phyloP scores from a whole-genome alignment of 192 early-diverging fungal species.

The Anaeromyces robustus region DNA sequence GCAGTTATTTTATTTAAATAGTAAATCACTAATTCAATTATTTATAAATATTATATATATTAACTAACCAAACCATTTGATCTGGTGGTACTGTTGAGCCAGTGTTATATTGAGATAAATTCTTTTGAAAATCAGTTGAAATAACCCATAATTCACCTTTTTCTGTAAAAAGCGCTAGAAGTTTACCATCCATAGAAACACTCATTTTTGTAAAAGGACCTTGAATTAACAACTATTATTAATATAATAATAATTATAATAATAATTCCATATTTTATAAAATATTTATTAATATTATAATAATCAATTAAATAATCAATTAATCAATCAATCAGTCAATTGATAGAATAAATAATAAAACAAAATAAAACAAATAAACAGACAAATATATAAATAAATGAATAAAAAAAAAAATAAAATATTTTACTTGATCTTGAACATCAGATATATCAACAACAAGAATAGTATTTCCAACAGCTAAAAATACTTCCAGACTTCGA shows the following conservation, averaged over 20 bases:
- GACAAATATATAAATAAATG: no score
- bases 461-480: slow-evolving; percentile 59
- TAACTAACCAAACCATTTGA: slow-evolving; percentile 59
- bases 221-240: slow-evolving; percentile 48
- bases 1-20: no score
- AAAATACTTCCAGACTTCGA: slow-evolving; percentile 76
- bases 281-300: no score
- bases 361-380: no score
- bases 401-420: neutral
- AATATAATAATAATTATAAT: neutral
- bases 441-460: slow-evolving; percentile 65
- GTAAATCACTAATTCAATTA: no score
- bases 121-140: slow-evolving; percentile 87
- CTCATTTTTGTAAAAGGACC: slow-evolving; percentile 81
- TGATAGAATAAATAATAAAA: no score
- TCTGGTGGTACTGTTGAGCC: slow-evolving; percentile 44
- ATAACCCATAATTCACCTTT: slow-evolving; percentile 77
- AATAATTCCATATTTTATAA: no score
- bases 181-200: slow-evolving; percentile 88
- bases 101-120: slow-evolving; percentile 68
- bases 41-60: neutral
- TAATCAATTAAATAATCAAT: no score
- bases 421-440: slow-evolving; percentile 58
- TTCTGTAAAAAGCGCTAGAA: slow-evolving; percentile 67
- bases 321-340: no score